Base-by-base conservation (phyloP, 805 yeast species). In the Cyberlindnera veronae region DNA sequence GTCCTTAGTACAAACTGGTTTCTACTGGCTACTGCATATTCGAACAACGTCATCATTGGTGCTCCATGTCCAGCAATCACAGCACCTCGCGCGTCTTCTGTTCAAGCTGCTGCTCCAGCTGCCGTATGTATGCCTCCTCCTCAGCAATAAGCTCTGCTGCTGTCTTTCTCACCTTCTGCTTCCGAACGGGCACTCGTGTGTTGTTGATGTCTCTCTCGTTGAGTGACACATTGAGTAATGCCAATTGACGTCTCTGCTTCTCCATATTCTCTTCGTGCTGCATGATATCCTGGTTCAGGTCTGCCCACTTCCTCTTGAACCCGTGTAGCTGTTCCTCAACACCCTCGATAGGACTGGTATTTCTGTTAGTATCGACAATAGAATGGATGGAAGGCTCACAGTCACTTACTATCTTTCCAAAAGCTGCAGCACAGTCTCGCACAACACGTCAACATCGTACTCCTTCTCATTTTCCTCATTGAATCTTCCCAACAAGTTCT, bases 61-160 rank as follows among this genome's bases (percentile, higher is more conserved):
- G 26, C 12, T 22, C n/a, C 29, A 15, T 29, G 6, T 12, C 8
- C 8, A 15, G 31, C 7, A 15, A 15, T 32, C 24, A 15, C 19
- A 7, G 31, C 16, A 32, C 32, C 13, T 22, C 34, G n/a, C 27
- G 22, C 29, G 36, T 6, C 17, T 22, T 43, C 18, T 38, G 29
- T 47, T 42, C 55, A 6, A 75, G 47, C 37, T 68, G 62, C 15
- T 44, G 49, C 42, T 76, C 76, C 27, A 79, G 55, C 16, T 54
- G 55, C 32, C 46, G 56, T 8, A 79, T 69, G 48, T 73, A 78
- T 15, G 54, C 60, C 47, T 71, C 76, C 45, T 74, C 81, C 27
- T 57, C 57, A 5, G 49, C 58, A 2, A 78, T 72, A 37, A 69
- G 46, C 28, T 66, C 72, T 11, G 24, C 20, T 3, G 42, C 46